Evolutionary conservation across 208 protist species (phyloP).

Genomic region (Trichomonas gallinae): DNA sequence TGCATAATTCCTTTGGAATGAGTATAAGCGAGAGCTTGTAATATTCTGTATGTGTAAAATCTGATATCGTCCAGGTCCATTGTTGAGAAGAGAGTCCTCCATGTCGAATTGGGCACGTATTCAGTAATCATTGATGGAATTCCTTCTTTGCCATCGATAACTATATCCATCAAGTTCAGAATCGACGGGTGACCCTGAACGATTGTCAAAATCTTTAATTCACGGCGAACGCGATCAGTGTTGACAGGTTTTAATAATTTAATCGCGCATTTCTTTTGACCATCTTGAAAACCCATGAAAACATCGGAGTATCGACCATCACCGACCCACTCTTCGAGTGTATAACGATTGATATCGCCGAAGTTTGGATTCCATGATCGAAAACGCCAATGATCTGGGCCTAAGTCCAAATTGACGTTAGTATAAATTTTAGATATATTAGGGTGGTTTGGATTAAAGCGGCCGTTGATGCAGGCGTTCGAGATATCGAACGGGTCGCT

Average conservation of each 20-base stretch:
- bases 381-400: background rate
- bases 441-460: constrained; percentile 12
- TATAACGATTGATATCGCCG: background rate
- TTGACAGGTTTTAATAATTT: constrained; percentile 87
- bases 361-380: constrained; percentile 4
- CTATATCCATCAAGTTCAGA: background rate
- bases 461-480: constrained; percentile 4
- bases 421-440: constrained; percentile 20
- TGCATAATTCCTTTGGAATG: constrained; percentile 85
- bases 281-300: background rate
- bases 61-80: constrained; percentile 88
- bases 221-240: constrained; percentile 80
- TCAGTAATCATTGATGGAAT: constrained; percentile 3
- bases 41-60: constrained; percentile 92
- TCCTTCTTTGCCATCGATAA: constrained; percentile 3
- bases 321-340: background rate
- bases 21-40: constrained; percentile 45
- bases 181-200: background rate
- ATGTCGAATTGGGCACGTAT: background rate
- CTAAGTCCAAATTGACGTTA: background rate
- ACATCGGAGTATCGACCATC: constrained; percentile 8
- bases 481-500: background rate
- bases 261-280: constrained; percentile 55
- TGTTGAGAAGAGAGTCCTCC: constrained; percentile 78
- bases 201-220: constrained; percentile 21